These are phyloP conservation scores for Fusarium anguioides DNA, from an alignment of 2,329 filamentous ascomycete genomes.

Conservation along the genomic window DNA sequence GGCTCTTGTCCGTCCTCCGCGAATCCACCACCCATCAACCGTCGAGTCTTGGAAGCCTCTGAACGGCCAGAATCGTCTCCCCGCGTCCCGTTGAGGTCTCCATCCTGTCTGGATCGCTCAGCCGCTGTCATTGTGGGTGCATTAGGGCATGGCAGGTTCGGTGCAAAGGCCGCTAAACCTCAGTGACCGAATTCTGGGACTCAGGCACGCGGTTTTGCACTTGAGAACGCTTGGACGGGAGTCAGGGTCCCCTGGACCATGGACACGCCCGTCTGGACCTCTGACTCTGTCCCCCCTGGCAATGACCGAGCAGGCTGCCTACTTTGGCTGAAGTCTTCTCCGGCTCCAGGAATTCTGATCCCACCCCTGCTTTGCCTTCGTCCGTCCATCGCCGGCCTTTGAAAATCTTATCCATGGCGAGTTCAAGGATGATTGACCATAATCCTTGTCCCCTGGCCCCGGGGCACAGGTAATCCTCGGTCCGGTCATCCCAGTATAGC, in stretches of 20 bases:
- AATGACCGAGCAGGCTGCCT: constrained; percentile 17
- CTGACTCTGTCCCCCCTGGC: constrained; percentile 16
- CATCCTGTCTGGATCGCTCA: constrained; percentile 44
- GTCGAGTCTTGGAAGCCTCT: constrained; percentile 19
- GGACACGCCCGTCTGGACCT: constrained; percentile 28
- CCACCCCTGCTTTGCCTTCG: constrained; percentile 35
- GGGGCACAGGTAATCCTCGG: constrained; percentile 44
- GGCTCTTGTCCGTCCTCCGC: constrained; percentile 40
- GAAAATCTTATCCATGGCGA: constrained; percentile 40
- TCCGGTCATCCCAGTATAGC: constrained; percentile 36
- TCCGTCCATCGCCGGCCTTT: constrained; percentile 27
- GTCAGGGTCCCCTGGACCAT: constrained; percentile 37
- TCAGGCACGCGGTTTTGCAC: constrained; percentile 43
- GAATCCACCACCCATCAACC: constrained; percentile 41
- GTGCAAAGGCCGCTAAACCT: constrained; percentile 47
- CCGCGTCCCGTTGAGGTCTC: constrained; percentile 38
- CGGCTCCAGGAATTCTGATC: constrained; percentile 45
- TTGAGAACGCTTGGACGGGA: constrained; percentile 32
- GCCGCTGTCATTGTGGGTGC: constrained; percentile 47
- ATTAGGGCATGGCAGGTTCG: constrained; percentile 44
- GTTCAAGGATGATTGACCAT: constrained; percentile 32
- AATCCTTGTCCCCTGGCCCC: constrained; percentile 29
- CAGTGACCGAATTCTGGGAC: constrained; percentile 48
- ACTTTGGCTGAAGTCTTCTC: constrained; percentile 30
- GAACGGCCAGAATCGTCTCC: constrained; percentile 38